Conservation (phyloP, 1,139 yeast genomes). For the Taiozyma sp. region DNA sequence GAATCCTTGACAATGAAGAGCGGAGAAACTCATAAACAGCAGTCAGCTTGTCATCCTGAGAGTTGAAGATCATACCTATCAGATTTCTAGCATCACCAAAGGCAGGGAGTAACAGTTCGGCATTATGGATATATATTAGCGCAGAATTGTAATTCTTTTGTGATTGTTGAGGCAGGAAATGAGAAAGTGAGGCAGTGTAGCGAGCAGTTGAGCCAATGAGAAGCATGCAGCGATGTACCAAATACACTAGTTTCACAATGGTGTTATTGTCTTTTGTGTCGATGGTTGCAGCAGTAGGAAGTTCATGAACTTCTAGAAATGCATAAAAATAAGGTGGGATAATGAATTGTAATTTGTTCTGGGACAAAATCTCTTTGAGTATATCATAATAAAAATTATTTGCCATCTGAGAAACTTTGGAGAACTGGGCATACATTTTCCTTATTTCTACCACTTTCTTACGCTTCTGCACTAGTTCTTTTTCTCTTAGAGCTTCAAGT, state of each 20-base stretch:
- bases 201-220: constrained; percentile 59
- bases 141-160: constrained; percentile 39
- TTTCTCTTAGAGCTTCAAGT: constrained; percentile 24
- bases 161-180: constrained; percentile 37
- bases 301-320: constrained; percentile 2
- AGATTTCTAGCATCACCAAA: constrained; percentile 66
- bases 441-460: constrained; percentile 47
- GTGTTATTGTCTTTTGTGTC: constrained; percentile 15
- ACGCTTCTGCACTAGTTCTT: constrained; percentile 18
- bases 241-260: constrained; percentile 39
- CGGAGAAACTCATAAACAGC: constrained; percentile 52
- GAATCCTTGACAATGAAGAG: constrained; percentile 52
- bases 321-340: constrained; percentile 25
- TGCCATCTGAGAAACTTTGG: constrained; percentile 43
- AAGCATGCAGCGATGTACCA: constrained; percentile 50
- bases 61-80: constrained; percentile 51
- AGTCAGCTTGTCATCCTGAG: constrained; percentile 34
- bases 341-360: constrained; percentile 32
- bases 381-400: constrained; percentile 42
- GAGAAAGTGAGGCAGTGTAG: constrained; percentile 45
- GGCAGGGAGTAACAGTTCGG: constrained; percentile 56
- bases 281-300: constrained; percentile 12
- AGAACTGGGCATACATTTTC: constrained; percentile 47
- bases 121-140: constrained; percentile 43
- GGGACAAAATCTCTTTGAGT: constrained; percentile 35